These are phyloP conservation scores for Chlamydomonas incerta DNA, from an alignment of 139 green algal species.

Conservation along the genomic window DNA sequence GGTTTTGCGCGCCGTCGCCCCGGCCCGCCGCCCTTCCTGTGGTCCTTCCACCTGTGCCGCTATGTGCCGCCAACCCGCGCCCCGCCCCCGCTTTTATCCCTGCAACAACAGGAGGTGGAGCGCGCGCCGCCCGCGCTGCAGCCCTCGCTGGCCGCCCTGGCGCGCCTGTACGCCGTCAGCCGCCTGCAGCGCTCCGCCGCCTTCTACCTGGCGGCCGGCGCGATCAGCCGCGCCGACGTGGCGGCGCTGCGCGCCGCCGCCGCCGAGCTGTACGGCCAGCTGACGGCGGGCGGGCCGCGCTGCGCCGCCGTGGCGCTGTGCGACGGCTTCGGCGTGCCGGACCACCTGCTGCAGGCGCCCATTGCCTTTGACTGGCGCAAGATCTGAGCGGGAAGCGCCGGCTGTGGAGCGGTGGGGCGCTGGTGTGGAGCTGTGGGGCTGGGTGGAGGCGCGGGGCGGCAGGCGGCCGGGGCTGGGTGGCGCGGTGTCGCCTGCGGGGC, in stretches of 20 bases:
- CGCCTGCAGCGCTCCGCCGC: constrained; percentile 65
- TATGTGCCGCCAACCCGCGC: background rate
- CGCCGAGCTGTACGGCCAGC: constrained; percentile 58
- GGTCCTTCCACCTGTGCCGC: no score
- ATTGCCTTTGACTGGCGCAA: constrained; percentile 77
- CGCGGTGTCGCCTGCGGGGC: no score
- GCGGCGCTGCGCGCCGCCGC: constrained; percentile 61
- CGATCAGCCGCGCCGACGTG: constrained; percentile 44
- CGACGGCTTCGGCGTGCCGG: constrained; percentile 83
- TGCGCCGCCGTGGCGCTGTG: constrained; percentile 69
- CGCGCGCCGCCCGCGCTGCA: constrained; percentile 26
- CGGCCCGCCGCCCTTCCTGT: no score
- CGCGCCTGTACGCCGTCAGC: constrained; percentile 69
- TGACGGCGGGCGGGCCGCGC: constrained; percentile 50
- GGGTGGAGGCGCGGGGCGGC: no score
- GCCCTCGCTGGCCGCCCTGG: constrained; percentile 48
- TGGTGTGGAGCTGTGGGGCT: no score
- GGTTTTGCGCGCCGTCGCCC: no score
- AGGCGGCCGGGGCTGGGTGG: no score
- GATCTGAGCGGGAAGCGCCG: constrained; percentile 40
- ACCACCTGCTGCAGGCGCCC: constrained; percentile 81
- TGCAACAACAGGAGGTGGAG: constrained; percentile 9
- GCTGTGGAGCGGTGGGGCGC: no score
- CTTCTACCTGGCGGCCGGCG: constrained; percentile 63
- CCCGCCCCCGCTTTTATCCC: no score